phyloP scores from a whole-genome alignment of 176 grass and related monocot genomes.

The Aegilops speltoides region DNA sequence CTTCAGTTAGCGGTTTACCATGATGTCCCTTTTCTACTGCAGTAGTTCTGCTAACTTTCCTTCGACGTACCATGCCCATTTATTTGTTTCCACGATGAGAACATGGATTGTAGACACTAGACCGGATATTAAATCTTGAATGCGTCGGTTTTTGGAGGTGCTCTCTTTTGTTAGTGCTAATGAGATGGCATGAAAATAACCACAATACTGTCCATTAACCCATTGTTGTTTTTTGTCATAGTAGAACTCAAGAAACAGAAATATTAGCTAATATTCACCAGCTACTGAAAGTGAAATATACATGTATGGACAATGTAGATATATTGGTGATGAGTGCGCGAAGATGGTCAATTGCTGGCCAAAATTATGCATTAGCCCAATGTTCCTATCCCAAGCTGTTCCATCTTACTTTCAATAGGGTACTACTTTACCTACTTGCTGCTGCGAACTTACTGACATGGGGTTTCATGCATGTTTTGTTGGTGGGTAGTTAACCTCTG shows the following conservation, averaged over 20 bases:
- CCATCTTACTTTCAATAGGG: background rate
- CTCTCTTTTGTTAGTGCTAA: background rate
- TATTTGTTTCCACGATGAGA: background rate
- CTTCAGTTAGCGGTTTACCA: background rate
- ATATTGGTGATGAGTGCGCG: background rate
- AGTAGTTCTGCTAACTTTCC: background rate
- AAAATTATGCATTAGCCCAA: background rate
- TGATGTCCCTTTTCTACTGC: background rate
- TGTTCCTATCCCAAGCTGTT: background rate
- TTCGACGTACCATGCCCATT: background rate
- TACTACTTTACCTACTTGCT: background rate
- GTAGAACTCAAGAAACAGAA: background rate
- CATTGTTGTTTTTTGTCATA: background rate
- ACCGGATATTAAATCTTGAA: background rate
- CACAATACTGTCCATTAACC: background rate
- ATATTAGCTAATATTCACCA: background rate
- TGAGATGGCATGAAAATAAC: background rate
- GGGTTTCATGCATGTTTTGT: constrained; percentile 7
- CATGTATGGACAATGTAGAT: background rate
- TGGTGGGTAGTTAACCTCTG: background rate
- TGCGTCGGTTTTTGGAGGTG: background rate
- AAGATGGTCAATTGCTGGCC: background rate
- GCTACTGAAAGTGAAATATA: background rate
- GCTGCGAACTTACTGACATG: background rate
- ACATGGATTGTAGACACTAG: background rate